phyloP scores from a whole-genome alignment of 768 basidiomycete species.

The Boletus eberwhitei region DNA sequence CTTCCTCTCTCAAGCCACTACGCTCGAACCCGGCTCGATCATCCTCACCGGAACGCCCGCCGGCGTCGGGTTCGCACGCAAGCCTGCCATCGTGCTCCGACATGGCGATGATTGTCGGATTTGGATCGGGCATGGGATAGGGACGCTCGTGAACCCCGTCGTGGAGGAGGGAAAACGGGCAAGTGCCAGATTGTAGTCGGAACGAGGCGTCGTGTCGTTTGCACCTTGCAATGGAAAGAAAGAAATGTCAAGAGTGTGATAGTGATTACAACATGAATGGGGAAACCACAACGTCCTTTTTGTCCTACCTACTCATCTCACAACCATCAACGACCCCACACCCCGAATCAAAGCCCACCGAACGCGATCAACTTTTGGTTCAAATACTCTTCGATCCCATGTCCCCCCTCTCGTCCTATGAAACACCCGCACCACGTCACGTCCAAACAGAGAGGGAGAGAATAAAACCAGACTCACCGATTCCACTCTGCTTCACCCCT shows the following conservation, averaged over 20 bases:
- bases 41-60: slow-evolving; percentile 83
- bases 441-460: no score
- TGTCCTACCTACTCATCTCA: neutral
- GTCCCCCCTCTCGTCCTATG: slow-evolving; percentile 76
- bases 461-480: slow-evolving; percentile 36
- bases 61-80: slow-evolving; percentile 76
- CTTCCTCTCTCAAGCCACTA: slow-evolving; percentile 82
- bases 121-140: slow-evolving; percentile 71
- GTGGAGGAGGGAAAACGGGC: slow-evolving; percentile 53
- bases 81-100: slow-evolving; percentile 67
- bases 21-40: slow-evolving; percentile 74
- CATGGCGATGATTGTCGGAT: slow-evolving; percentile 69
- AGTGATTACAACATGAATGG: neutral
- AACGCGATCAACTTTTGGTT: slow-evolving; percentile 78
- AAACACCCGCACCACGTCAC: neutral
- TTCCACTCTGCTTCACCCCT: slow-evolving; percentile 86
- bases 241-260: neutral
- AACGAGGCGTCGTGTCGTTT: neutral
- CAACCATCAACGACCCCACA: no score
- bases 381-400: slow-evolving; percentile 90
- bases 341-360: slow-evolving; percentile 52
- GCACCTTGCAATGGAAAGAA: neutral
- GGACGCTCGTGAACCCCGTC: slow-evolving; percentile 76
- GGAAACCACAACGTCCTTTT: neutral
- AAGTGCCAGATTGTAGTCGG: slow-evolving; percentile 41